Evolutionary conservation across 2,329 filamentous ascomycete species (phyloP), one percentile per base, ranked within the genome.

Genomic region (Aspergillus terreus): DNA sequence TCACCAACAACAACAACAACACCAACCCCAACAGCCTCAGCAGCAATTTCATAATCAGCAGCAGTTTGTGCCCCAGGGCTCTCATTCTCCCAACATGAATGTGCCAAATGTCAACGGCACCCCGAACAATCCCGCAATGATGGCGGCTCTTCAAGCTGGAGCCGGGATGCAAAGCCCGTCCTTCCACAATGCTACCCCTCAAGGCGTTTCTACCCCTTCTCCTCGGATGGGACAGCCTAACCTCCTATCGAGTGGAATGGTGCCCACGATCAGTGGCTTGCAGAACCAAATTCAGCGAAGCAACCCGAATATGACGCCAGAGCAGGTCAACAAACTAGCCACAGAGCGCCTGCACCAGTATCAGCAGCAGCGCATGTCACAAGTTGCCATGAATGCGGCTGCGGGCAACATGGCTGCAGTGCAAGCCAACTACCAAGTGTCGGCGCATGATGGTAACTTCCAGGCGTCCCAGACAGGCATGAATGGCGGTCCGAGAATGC

Each of bases 251-350:
- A 79, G 73, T 45, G 78, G 78, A 19, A 76, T 80, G 58, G 75
- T 82, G 42, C 80, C 80, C 12, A 76, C 77, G 7, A 78, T 83
- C 52, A 79, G 76, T 50, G 76, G 73, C 51, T 75, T 82, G 49
- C 73, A 77, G 52, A 78, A 75, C 54, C 76, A 79, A 36, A 74
- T 83, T 14, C 76, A 79, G 56, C 70, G 70, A 49, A 76, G 67
- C 57, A 75, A 81, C 56, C 80, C 80, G 1, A 73, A 75, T 49
- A 68, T 80, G 55, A 70, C 78, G 1, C 72, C 76, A 3, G 80
- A 83, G 23, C 78, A 84, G 63, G 71, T 83, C 9, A 76, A 72
- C 50, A 74, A 75, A 38, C 63, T 81, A 55, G 79, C 81, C 3
- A 79, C 75, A 1, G 76, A 82, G 35, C 73, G 77, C 44, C 66